Conservation (phyloP, 176 grass and related monocot genomes). For the Leersia perrieri region DNA sequence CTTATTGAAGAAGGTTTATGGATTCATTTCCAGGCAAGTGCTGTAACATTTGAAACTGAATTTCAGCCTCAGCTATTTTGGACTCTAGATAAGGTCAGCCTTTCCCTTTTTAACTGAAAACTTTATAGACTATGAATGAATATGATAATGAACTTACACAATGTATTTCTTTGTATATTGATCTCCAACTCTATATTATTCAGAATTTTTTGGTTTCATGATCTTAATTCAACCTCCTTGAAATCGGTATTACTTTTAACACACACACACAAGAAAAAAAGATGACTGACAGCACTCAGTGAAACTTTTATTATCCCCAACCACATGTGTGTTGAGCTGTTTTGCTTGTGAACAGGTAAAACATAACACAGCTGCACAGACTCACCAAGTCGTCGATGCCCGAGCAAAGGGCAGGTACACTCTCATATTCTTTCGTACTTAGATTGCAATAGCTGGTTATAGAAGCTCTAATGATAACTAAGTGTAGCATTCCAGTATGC, state of each 20-base stretch:
- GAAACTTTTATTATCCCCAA: not conserved
- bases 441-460: not conserved
- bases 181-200: not conserved
- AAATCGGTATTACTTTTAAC: not conserved
- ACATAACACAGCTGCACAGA: slow-evolving; percentile 53
- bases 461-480: slow-evolving; percentile 5
- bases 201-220: not conserved
- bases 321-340: not conserved
- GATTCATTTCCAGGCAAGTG: slow-evolving; percentile 34
- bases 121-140: not conserved
- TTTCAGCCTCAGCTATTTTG: slow-evolving; percentile 77
- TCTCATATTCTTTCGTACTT: not conserved
- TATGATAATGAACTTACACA: not conserved
- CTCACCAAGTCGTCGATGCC: slow-evolving; percentile 73
- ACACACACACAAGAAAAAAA: not conserved
- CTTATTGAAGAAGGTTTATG: not conserved
- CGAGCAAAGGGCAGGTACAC: slow-evolving; percentile 68
- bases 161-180: not conserved
- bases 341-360: slow-evolving; percentile 56
- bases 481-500: not conserved
- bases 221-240: not conserved
- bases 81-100: slow-evolving; percentile 65
- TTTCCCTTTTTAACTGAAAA: slow-evolving; percentile 18
- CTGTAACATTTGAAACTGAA: slow-evolving; percentile 62
- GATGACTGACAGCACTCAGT: not conserved